A percentile compares a stretch with the other conserved stretches of the same genome.
Conservation (phyloP, 495 filamentous ascomycete genomes). For the Xylaria curta region DNA sequence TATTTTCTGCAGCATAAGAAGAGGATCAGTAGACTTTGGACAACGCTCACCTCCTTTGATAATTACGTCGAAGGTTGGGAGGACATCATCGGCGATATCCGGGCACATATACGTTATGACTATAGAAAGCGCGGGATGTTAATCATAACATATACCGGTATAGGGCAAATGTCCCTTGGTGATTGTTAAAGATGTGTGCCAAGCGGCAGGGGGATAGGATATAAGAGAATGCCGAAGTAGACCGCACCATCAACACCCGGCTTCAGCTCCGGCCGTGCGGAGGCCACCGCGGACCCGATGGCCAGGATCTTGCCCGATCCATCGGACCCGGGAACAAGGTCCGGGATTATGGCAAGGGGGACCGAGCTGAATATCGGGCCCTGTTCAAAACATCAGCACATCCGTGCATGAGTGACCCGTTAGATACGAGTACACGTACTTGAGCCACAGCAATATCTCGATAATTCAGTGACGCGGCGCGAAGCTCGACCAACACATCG, state of each 20-base stretch:
- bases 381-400: background rate
- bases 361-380: conserved; percentile 52
- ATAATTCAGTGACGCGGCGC: conserved; percentile 78
- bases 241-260: background rate
- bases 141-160: background rate
- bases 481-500: conserved; percentile 74
- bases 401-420: background rate
- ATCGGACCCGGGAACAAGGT: conserved; percentile 71
- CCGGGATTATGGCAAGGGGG: conserved; percentile 57
- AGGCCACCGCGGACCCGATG: conserved; percentile 65
- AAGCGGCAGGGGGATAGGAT: background rate
- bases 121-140: background rate
- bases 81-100: conserved; percentile 1
- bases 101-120: conserved; percentile 10
- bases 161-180: background rate
- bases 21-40: background rate
- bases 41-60: background rate
- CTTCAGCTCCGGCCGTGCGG: conserved; percentile 3
- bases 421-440: background rate
- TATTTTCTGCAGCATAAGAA: background rate
- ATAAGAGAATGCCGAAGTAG: background rate
- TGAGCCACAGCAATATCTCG: conserved; percentile 75
- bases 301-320: conserved; percentile 73
- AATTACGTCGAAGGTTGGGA: conserved; percentile 3
- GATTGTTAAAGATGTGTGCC: background rate